Evolutionary conservation across 2,329 filamentous ascomycete genomes (phyloP).

Genomic region (Colletotrichum cordylinicola): DNA sequence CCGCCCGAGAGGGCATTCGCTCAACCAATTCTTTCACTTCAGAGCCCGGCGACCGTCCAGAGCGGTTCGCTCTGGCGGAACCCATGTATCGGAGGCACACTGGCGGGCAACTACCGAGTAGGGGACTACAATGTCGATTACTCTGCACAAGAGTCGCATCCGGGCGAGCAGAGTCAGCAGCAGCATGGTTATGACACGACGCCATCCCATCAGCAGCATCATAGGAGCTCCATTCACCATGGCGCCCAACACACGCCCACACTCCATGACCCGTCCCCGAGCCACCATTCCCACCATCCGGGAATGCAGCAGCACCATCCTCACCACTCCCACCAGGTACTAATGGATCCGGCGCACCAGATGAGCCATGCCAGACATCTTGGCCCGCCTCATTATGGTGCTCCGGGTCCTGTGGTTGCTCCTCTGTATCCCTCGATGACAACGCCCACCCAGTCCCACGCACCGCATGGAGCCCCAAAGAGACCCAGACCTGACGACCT

Average conservation of each 20-base stretch:
- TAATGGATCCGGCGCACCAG: conserved; percentile 59
- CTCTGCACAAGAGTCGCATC: conserved; percentile 70
- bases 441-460: conserved; percentile 42
- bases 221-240: conserved; percentile 56
- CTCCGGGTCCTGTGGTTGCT: conserved; percentile 52
- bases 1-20: conserved; percentile 61
- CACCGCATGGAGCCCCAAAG: conserved; percentile 44
- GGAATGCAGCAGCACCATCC: conserved; percentile 48
- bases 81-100: conserved; percentile 75
- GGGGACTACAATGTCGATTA: conserved; percentile 79
- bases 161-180: conserved; percentile 68
- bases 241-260: conserved; percentile 43
- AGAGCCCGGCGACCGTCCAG: conserved; percentile 73
- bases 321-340: conserved; percentile 58
- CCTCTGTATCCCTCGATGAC: conserved; percentile 58
- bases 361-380: conserved; percentile 57
- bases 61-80: conserved; percentile 79
- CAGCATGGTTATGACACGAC: conserved; percentile 64
- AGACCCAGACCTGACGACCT: conserved; percentile 64
- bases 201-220: conserved; percentile 43
- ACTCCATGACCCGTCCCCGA: conserved; percentile 50
- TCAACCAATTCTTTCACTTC: conserved; percentile 64
- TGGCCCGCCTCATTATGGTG: conserved; percentile 59
- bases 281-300: conserved; percentile 46
- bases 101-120: conserved; percentile 77